These are phyloP conservation scores for Knufia petricola DNA, from an alignment of 2,329 filamentous ascomycete species.

Conservation along the genomic window DNA sequence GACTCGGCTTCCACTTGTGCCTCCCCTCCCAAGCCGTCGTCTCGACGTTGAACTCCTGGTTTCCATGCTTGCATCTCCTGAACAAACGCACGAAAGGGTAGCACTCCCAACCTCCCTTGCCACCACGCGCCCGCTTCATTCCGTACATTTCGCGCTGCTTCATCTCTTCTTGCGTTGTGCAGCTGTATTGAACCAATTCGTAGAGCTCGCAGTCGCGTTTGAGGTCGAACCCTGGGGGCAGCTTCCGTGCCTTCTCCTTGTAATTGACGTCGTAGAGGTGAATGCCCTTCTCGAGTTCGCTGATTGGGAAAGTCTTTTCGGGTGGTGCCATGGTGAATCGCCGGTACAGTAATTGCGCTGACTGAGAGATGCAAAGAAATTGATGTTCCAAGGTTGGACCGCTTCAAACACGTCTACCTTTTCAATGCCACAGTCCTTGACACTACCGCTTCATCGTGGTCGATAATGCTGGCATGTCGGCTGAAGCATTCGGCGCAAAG, in stretches of 20 bases:
- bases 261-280: constrained; percentile 32
- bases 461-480: constrained; percentile 24
- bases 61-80: constrained; percentile 12
- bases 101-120: background rate
- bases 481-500: constrained; percentile 42
- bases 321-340: constrained; percentile 44
- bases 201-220: constrained; percentile 44
- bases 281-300: constrained; percentile 42
- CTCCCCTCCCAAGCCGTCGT: constrained; percentile 51
- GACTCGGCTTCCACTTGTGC: constrained; percentile 29
- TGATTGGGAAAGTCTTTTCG: constrained; percentile 43
- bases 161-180: constrained; percentile 41
- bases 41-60: constrained; percentile 43
- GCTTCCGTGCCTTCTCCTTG: constrained; percentile 44
- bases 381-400: background rate
- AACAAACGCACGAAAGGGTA: constrained; percentile 8
- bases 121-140: background rate
- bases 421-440: background rate
- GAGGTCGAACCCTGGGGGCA: constrained; percentile 40
- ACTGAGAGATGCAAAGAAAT: background rate
- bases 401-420: background rate
- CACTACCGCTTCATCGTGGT: background rate
- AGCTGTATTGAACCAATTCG: constrained; percentile 55
- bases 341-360: background rate
- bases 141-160: constrained; percentile 9